Evolutionary conservation across 73 alveolate genomes (phyloP).

Genomic region (Diophrys appendiculata): DNA sequence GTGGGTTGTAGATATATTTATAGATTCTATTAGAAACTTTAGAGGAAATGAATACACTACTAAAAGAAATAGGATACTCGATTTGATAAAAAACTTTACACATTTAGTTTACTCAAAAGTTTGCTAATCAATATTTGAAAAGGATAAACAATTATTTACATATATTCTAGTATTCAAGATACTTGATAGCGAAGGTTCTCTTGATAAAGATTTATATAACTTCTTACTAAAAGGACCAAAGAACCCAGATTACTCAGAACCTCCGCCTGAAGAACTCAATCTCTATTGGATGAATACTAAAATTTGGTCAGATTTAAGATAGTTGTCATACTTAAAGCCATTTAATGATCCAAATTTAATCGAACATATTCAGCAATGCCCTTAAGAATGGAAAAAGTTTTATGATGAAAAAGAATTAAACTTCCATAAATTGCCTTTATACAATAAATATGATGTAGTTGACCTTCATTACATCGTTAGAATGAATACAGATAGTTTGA

Average conservation of each 20-base stretch:
- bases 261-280: conserved; percentile 10
- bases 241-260: conserved; percentile 79
- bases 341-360: neutral
- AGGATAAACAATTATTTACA: conserved; percentile 91
- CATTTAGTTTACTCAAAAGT: conserved; percentile 81
- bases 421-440: too few species aligned
- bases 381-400: conserved; percentile 21
- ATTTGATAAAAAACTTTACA: conserved; percentile 75
- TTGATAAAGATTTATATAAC: conserved; percentile 40
- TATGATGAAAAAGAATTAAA: too few species aligned
- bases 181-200: conserved; percentile 22
- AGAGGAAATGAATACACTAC: conserved; percentile 92
- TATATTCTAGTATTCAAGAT: conserved; percentile 83
- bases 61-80: conserved; percentile 53
- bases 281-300: neutral
- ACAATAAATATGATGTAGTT: too few species aligned
- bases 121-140: conserved; percentile 90
- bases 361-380: neutral
- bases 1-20: conserved; percentile 66
- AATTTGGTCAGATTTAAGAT: neutral
- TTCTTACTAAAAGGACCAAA: conserved; percentile 93
- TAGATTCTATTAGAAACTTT: too few species aligned
- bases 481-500: too few species aligned
- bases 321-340: neutral
- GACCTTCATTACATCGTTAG: too few species aligned